phyloP scores from a whole-genome alignment of 345 rosid genomes.

The Aurinia saxatilis region DNA sequence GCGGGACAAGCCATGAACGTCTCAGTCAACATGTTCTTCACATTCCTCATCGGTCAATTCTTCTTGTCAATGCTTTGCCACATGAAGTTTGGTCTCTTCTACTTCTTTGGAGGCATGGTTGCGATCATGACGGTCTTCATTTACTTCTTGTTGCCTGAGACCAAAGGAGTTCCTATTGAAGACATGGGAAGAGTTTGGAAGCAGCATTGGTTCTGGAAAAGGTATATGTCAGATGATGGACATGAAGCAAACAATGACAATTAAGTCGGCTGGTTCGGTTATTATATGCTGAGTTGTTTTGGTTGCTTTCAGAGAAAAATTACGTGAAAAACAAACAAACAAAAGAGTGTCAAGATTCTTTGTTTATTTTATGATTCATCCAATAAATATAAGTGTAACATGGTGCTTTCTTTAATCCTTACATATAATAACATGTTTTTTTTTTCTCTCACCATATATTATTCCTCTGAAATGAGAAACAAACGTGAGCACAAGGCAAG shows the following conservation, averaged over 20 bases:
- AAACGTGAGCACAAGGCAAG: background rate
- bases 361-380: background rate
- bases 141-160: slow-evolving; percentile 50
- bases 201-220: slow-evolving; percentile 52
- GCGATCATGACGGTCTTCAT: slow-evolving; percentile 48
- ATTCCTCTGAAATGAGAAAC: background rate
- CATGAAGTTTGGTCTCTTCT: slow-evolving; percentile 55
- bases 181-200: slow-evolving; percentile 56
- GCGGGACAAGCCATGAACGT: slow-evolving; percentile 53
- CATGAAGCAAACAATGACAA: background rate
- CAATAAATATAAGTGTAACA: too few relatives aligned
- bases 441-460: background rate
- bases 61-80: slow-evolving; percentile 53
- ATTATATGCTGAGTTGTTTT: background rate
- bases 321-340: background rate
- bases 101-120: slow-evolving; percentile 53
- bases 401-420: too few relatives aligned
- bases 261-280: background rate
- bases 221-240: slow-evolving; percentile 12
- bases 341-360: background rate
- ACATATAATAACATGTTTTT: too few relatives aligned
- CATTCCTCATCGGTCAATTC: slow-evolving; percentile 43
- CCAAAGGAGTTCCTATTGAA: slow-evolving; percentile 52
- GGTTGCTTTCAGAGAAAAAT: background rate
- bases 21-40: slow-evolving; percentile 41